A percentile compares a stretch with the other conserved stretches of the same genome.
Conservation (phyloP, 306 rosid species). For the Benincasa hispida region DNA sequence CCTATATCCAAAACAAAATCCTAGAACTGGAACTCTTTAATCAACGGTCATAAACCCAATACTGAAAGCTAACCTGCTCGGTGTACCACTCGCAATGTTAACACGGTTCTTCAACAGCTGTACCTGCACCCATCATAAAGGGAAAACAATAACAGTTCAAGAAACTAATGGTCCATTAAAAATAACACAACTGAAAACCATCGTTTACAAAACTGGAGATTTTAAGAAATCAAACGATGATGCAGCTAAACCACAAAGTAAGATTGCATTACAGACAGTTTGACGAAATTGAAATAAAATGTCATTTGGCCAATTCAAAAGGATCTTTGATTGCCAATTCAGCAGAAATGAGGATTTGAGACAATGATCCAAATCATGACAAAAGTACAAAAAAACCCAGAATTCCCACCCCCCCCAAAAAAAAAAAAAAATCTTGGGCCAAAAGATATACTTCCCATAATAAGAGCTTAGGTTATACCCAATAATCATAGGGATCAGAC, state of each 20-base stretch:
- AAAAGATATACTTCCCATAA: no score
- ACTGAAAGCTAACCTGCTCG: conserved; percentile 56
- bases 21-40: not conserved
- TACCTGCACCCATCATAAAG: conserved; percentile 34
- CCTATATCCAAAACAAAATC: not conserved
- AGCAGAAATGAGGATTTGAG: not conserved
- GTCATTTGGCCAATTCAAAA: not conserved
- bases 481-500: conserved; percentile 16
- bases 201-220: not conserved
- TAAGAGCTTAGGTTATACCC: not conserved
- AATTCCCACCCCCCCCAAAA: not conserved
- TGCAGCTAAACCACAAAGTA: not conserved
- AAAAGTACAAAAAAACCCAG: not conserved
- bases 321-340: not conserved
- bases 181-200: no score
- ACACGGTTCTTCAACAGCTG: conserved; percentile 65
- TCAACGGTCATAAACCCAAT: not conserved
- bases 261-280: not conserved
- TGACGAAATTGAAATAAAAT: not conserved
- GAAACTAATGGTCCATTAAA: no score
- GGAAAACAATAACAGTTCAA: not conserved
- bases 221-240: not conserved
- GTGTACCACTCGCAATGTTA: conserved; percentile 86
- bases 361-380: not conserved
- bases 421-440: no score